Evolutionary conservation across 768 basidiomycete genomes (phyloP).

Genomic region (Arthromyces matolae): DNA sequence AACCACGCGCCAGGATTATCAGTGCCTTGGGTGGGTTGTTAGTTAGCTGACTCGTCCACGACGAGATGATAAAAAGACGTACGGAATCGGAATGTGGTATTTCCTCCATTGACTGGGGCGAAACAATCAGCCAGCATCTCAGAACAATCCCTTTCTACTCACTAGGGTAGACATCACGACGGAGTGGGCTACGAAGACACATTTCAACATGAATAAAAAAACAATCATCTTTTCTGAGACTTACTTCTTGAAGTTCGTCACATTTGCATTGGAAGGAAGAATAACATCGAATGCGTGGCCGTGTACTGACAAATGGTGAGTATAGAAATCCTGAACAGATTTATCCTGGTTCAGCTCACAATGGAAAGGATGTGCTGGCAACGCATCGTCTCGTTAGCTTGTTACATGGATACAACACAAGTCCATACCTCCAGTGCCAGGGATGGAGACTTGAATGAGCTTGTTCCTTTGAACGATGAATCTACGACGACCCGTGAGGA

Average conservation of each 20-base stretch:
- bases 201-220: background rate
- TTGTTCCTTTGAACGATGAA: slow-evolving; percentile 17
- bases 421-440: slow-evolving; percentile 31
- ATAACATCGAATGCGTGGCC: slow-evolving; percentile 30
- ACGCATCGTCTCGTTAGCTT: background rate
- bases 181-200: slow-evolving; percentile 17
- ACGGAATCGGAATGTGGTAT: slow-evolving; percentile 36
- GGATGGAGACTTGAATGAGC: slow-evolving; percentile 20
- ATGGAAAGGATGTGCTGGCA: slow-evolving; percentile 27
- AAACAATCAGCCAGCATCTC: background rate
- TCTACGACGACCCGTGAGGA: background rate
- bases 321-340: background rate
- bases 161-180: slow-evolving; percentile 24
- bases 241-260: slow-evolving; percentile 27
- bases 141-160: slow-evolving; percentile 3
- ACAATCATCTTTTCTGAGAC: too few species aligned
- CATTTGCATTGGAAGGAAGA: slow-evolving; percentile 19
- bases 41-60: background rate
- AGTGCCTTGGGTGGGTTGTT: slow-evolving; percentile 20
- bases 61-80: slow-evolving; percentile 1
- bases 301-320: slow-evolving; percentile 20
- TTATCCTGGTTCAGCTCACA: slow-evolving; percentile 17
- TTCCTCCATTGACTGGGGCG: slow-evolving; percentile 30
- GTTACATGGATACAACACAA: background rate
- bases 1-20: slow-evolving; percentile 65